phyloP scores from a whole-genome alignment of 768 basidiomycete species.

The Suillus plorans region DNA sequence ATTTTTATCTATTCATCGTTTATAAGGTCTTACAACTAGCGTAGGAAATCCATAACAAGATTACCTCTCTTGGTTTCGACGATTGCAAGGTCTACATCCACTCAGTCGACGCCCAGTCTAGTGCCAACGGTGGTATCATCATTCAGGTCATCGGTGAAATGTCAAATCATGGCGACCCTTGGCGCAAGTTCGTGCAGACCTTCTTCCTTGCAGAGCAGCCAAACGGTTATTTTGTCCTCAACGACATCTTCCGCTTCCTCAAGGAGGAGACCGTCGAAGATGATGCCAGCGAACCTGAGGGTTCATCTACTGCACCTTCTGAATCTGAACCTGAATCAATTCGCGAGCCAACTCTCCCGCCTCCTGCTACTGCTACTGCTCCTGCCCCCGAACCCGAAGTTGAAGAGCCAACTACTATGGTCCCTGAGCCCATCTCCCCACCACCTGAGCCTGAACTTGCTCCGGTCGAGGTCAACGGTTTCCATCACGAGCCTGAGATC shows the following conservation, averaged over 20 bases:
- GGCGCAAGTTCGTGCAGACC: conserved; percentile 99
- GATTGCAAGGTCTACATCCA: conserved; percentile 99
- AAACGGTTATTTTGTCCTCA: conserved; percentile 98
- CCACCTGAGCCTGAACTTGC: conserved; percentile 37
- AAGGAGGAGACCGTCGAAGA: conserved; percentile 94
- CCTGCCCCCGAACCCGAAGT: conserved; percentile 28
- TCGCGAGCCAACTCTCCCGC: conserved; percentile 34
- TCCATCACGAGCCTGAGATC: conserved; percentile 34
- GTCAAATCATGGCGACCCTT: conserved; percentile 87
- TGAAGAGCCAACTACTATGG: conserved; percentile 26
- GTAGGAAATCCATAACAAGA: conserved; percentile 97
- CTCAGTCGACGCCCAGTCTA: conserved; percentile 96
- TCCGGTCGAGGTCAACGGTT: conserved; percentile 41
- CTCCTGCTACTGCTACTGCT: conserved; percentile 29
- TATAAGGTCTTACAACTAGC: conserved; percentile 6
- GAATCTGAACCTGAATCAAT: conserved; percentile 32
- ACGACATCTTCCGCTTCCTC: conserved; percentile 99
- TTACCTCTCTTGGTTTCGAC: conserved; percentile 89
- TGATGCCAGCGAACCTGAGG: conserved; percentile 53
- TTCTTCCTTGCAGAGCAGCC: conserved; percentile 99
- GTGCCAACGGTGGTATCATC: conserved; percentile 93
- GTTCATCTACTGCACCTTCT: conserved; percentile 32
- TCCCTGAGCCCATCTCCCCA: conserved; percentile 39
- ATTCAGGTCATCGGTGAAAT: conserved; percentile 99
- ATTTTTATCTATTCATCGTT: conserved; percentile 9